Percentiles rank a stretch among this genome's conserved stretches.
Evolutionary conservation across 495 filamentous ascomycete genomes (phyloP).

Genomic region (Glutinoglossum americanum): DNA sequence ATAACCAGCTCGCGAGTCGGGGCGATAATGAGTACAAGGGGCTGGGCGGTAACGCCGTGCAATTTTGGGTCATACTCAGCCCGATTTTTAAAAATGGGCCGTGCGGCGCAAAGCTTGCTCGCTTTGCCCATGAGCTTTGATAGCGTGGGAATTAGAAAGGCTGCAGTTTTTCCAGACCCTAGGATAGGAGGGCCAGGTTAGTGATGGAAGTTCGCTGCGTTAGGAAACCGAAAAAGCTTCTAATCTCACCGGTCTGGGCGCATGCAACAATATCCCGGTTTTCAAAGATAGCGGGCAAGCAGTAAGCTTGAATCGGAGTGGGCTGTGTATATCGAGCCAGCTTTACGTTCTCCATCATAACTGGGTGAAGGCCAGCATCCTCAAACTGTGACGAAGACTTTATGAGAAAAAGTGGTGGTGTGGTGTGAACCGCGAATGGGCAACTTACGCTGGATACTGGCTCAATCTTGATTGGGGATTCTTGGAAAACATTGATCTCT

Average conservation of each 20-base stretch:
- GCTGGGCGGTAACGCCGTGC: slow-evolving; percentile 46
- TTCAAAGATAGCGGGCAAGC: slow-evolving; percentile 49
- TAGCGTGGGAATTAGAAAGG: slow-evolving; percentile 73
- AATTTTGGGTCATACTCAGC: slow-evolving; percentile 20
- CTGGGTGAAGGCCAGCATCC: slow-evolving; percentile 66
- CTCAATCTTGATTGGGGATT: slow-evolving; percentile 29
- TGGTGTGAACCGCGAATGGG: background rate
- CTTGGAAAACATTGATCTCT: slow-evolving; percentile 33
- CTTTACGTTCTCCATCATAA: slow-evolving; percentile 55
- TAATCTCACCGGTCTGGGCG: slow-evolving; percentile 66
- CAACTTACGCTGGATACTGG: slow-evolving; percentile 27
- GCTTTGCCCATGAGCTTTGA: slow-evolving; percentile 89
- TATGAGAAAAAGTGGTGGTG: slow-evolving; percentile 4
- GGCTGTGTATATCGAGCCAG: slow-evolving; percentile 43
- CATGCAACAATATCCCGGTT: slow-evolving; percentile 66
- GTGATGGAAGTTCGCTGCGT: background rate
- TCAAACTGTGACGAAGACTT: slow-evolving; percentile 29
- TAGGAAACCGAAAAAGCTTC: background rate
- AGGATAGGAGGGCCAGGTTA: background rate
- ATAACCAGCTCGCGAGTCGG: slow-evolving; percentile 77
- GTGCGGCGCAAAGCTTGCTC: slow-evolving; percentile 54
- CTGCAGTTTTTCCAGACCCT: slow-evolving; percentile 94
- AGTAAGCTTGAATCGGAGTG: slow-evolving; percentile 72
- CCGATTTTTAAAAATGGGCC: slow-evolving; percentile 29
- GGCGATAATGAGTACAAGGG: slow-evolving; percentile 63